Base-by-base conservation (phyloP, 805 yeast species). In the Candida insectalens region DNA sequence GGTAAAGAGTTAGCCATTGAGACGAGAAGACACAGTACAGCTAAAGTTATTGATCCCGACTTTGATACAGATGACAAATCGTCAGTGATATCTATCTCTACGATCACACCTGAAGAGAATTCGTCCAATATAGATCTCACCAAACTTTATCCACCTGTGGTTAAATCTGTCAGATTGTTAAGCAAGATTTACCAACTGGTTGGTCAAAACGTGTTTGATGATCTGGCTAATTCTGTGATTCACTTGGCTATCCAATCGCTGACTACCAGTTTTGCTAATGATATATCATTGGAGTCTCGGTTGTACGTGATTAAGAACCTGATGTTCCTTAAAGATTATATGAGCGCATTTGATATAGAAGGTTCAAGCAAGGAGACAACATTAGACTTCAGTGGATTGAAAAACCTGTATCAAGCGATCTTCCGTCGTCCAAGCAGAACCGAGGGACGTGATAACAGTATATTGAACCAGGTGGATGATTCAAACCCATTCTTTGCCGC, bases 191-290 rank as follows among this genome's bases (percentile, higher is more conserved):
- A 84, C 50, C 94, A 83, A 46, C 62, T 87, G 46, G 71, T 89
- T 25, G 78, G 79, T 43, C 75, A 88, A 2, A 60, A 69, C 9
- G 82, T 85, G 2, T 89, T 88, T 58, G 95, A 85, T 51, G 95
- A 84, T 49, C 59, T 88, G 42, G 95, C 96, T 0, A 95, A 85
- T 52, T 74, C 81, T 36, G 77, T 85, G 34, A 82, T 89, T 4
- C 95, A 83, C 50, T 70, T 80, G 29, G 78, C 92, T 45, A 70
- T 85, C 25, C 47, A 59, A 12, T 73, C 92, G 5, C 56, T 85
- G 44, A 69, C 70, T 36, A 56, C 60, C 12, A 79, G 81, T 9
- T 68, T 68, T 42, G 58, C 63, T 4, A 44, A 53, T 23, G 58
- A 66, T 43, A 56, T 69, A 19, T 83, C 84, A 0, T 43, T 57